phyloP scores from a whole-genome alignment of 2,329 filamentous ascomycete genomes.

The Coniochaeta ligniaria region DNA sequence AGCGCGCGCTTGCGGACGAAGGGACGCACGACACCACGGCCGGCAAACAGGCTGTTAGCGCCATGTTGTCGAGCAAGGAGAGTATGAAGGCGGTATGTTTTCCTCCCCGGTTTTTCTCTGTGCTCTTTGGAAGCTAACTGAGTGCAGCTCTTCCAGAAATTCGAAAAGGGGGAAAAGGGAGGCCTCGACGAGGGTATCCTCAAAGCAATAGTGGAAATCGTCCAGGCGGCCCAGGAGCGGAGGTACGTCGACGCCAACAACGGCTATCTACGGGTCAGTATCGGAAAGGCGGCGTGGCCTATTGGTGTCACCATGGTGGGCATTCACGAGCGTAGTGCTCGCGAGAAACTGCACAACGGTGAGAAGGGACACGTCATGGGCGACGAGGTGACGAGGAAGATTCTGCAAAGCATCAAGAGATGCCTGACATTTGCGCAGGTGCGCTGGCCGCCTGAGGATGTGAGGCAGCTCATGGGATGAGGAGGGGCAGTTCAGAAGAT shows the following conservation, averaged over 20 bases:
- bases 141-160: constrained; percentile 68
- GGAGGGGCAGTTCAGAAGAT: background rate
- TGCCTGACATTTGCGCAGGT: constrained; percentile 96
- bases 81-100: constrained; percentile 68
- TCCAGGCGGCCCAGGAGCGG: constrained; percentile 80
- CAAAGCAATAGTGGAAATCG: constrained; percentile 82
- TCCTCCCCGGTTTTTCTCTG: background rate
- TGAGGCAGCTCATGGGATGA: constrained; percentile 89
- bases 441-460: constrained; percentile 88
- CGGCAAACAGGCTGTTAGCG: constrained; percentile 73
- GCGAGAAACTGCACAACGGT: constrained; percentile 88
- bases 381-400: constrained; percentile 92
- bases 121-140: background rate
- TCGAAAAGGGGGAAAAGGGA: constrained; percentile 74
- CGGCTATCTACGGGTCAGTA: constrained; percentile 85
- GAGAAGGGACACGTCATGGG: constrained; percentile 93
- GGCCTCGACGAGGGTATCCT: constrained; percentile 75
- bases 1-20: constrained; percentile 65
- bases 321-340: constrained; percentile 92
- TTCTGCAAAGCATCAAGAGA: constrained; percentile 93
- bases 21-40: constrained; percentile 58
- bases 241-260: constrained; percentile 96
- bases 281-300: constrained; percentile 95
- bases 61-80: constrained; percentile 80
- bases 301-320: constrained; percentile 99